Evolutionary conservation across 139 green algal species (phyloP).

Genomic region (Chlamydomonas sphaeroides): DNA sequence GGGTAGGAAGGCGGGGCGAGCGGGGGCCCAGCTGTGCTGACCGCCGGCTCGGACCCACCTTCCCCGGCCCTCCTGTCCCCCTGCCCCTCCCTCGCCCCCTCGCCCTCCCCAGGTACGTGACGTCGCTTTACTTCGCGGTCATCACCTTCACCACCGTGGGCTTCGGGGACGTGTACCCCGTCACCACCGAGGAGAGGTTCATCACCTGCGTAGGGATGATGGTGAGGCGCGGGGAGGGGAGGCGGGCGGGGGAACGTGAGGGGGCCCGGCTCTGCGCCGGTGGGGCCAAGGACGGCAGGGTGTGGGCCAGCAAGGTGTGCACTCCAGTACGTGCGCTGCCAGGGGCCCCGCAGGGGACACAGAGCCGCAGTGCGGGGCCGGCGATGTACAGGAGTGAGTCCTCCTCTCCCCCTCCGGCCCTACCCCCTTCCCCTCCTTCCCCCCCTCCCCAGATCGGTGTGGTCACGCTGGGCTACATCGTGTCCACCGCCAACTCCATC

Average conservation of each 20-base stretch:
- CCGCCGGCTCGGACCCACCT: too few relatives aligned
- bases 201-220: background rate
- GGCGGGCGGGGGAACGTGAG: background rate
- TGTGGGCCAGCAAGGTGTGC: too few relatives aligned
- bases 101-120: constrained; percentile 9
- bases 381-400: too few relatives aligned
- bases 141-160: constrained; percentile 29
- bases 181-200: background rate
- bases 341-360: too few relatives aligned
- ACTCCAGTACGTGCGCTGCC: too few relatives aligned
- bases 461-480: constrained; percentile 20
- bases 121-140: constrained; percentile 30
- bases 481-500: constrained; percentile 30
- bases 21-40: too few relatives aligned
- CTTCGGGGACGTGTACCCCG: constrained; percentile 12
- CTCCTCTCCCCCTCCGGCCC: background rate
- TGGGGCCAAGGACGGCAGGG: too few relatives aligned
- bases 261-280: too few relatives aligned
- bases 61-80: background rate
- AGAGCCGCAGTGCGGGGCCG: too few relatives aligned
- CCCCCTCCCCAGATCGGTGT: background rate
- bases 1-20: too few relatives aligned
- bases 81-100: background rate
- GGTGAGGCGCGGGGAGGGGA: too few relatives aligned
- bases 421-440: background rate